Conservation (phyloP, 192 early-diverging fungal genomes). For the Martensiomyces pterosporus region DNA sequence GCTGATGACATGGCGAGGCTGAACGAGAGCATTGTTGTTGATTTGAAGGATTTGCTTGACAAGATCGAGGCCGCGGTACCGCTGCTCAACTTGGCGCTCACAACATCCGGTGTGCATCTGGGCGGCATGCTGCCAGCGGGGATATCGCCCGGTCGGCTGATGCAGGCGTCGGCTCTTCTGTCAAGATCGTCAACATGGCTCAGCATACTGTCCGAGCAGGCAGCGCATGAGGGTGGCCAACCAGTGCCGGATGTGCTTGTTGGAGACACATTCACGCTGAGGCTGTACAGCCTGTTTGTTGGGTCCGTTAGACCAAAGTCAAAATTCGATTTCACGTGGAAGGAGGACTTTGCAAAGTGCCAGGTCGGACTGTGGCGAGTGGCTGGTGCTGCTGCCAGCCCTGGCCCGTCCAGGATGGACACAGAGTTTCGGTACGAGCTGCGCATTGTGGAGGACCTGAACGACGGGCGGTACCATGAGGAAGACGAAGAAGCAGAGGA, state of each 20-base stretch:
- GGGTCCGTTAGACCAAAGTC: conserved; percentile 58
- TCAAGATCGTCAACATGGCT: conserved; percentile 11
- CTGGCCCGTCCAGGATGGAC: neutral
- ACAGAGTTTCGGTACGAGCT: conserved; percentile 53
- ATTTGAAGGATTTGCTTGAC: conserved; percentile 27
- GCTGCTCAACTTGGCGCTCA: conserved; percentile 52
- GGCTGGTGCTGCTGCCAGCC: neutral
- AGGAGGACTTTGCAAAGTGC: conserved; percentile 69
- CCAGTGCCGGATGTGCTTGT: conserved; percentile 4
- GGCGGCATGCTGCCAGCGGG: conserved; percentile 40
- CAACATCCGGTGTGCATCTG: conserved; percentile 49
- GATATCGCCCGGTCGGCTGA: conserved; percentile 54
- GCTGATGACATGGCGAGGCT: too few relatives aligned
- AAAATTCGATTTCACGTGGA: conserved; percentile 69
- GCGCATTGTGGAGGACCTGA: conserved; percentile 58
- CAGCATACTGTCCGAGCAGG: too few relatives aligned
- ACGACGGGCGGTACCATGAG: conserved; percentile 78
- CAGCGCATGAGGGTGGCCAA: conserved; percentile 13
- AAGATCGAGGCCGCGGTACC: conserved; percentile 53
- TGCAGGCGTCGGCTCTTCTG: conserved; percentile 55
- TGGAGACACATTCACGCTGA: conserved; percentile 49
- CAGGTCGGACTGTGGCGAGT: conserved; percentile 35
- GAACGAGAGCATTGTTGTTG: conserved; percentile 5
- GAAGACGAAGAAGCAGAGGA: neutral
- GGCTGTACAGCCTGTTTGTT: conserved; percentile 67